Conservation (phyloP, 352 stramenopile genomes). For the Phytophthora sojae region DNA sequence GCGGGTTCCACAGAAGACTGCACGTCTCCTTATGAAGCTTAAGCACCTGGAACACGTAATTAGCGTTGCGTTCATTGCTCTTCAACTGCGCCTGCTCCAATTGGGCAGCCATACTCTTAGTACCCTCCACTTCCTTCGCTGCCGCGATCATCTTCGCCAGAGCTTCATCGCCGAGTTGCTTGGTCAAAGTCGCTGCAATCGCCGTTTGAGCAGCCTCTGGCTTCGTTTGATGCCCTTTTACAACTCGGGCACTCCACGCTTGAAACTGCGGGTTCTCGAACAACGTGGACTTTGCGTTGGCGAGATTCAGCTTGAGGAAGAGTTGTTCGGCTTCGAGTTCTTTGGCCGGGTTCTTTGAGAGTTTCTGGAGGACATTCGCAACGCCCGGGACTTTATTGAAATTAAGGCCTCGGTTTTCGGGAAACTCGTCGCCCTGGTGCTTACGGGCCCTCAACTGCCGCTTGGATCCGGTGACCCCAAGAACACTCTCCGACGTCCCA, state of each 20-base stretch:
- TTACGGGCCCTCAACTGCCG: neutral
- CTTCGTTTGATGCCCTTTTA: neutral
- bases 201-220: neutral
- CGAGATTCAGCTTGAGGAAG: neutral
- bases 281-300: neutral
- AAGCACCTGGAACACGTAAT: neutral
- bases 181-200: neutral
- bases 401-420: neutral
- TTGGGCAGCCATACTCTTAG: neutral
- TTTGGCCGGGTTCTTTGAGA: neutral
- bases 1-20: neutral
- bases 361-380: neutral
- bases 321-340: neutral
- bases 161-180: neutral
- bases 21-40: neutral
- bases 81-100: neutral
- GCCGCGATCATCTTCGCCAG: neutral
- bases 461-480: neutral
- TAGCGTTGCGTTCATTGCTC: neutral
- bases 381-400: neutral
- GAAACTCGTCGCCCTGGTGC: neutral
- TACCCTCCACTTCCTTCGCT: neutral
- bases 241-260: neutral
- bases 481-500: neutral
- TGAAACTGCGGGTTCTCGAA: slow-evolving; percentile 2